phyloP scores from a whole-genome alignment of 129 eudicot species.

The Chrysanthemum makinoi region DNA sequence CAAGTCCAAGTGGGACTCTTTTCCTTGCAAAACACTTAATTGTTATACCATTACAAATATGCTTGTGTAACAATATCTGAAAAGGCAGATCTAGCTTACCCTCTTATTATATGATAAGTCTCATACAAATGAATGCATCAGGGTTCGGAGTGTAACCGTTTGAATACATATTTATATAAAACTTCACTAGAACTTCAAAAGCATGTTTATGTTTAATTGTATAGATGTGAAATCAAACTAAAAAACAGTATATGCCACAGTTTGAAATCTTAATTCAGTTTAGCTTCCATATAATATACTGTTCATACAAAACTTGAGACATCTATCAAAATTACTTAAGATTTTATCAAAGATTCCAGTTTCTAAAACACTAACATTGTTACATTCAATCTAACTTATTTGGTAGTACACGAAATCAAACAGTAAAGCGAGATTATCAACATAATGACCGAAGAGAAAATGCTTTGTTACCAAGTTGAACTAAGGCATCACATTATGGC shows the following conservation, averaged over 20 bases:
- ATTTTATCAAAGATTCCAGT: slow-evolving; percentile 2
- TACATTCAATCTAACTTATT: background rate
- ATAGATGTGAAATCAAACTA: too few species aligned
- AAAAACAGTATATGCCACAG: too few species aligned
- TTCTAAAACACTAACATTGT: slow-evolving; percentile 12
- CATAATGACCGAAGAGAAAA: background rate
- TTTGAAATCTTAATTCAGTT: too few species aligned
- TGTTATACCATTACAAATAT: background rate
- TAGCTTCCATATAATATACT: background rate
- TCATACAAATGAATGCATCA: too few species aligned
- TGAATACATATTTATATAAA: background rate
- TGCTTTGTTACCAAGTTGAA: background rate
- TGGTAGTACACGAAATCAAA: background rate
- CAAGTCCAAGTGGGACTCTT: slow-evolving; percentile 28
- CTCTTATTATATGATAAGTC: too few species aligned
- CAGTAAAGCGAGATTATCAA: background rate
- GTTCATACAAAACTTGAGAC: background rate
- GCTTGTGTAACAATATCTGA: background rate
- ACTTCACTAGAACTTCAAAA: background rate
- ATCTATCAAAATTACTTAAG: background rate
- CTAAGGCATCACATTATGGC: background rate
- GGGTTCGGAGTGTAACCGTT: background rate
- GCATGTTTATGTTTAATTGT: too few species aligned
- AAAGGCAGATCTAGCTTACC: slow-evolving; percentile 3
- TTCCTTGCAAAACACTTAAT: slow-evolving; percentile 21